Base-by-base conservation (phyloP, 441 rosid species). In the Daphne laureola region DNA sequence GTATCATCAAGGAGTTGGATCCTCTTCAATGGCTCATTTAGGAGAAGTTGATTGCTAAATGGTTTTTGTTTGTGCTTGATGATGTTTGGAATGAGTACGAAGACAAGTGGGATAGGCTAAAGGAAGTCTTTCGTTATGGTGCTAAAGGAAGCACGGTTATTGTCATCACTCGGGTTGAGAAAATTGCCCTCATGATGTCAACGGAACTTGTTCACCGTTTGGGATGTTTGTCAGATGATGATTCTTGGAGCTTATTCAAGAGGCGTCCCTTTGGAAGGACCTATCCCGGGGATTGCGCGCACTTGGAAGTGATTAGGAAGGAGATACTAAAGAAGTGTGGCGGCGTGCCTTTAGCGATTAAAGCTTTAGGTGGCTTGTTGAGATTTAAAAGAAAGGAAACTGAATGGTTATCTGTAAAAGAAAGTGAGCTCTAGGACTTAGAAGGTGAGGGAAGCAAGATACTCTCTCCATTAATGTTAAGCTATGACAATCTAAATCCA, bases 41-140 rank as follows among this genome's bases (percentile, higher is more conserved):
- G 7, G 55, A 55, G 31, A 27, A 23, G 38, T 14, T 55, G 13
- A 17, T 16, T 17, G 50, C 17, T 18, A 56, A 55, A 26, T 13
- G 31, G 12, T 31, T 31, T 14, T 21, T 57, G 43, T 42, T 57
- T 4, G 45, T 46, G 15, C 27, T 46, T 23, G 31, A 66, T 44
- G 60, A 57, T 27, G 47, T 62, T 41, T 13, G 44, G 65, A 57
- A 51, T 53, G 59, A 13, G 26, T 17, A 55, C 38, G 3, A 31
- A 31, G 38, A 31, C 38, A 2, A 31, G 12, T 31, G 38, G 38
- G 38, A 31, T 11, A 31, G 38, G 38, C 38, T 31, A 31, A 31
- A 31, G 38, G 38, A 31, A 9, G 38, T 31, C 9, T 7, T 31
- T 31, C 38, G 38, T 0, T 31, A 31, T 8, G 38, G 38, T 7